Conservation (phyloP, 2,329 filamentous ascomycete species). For the Saccharata proteae region DNA sequence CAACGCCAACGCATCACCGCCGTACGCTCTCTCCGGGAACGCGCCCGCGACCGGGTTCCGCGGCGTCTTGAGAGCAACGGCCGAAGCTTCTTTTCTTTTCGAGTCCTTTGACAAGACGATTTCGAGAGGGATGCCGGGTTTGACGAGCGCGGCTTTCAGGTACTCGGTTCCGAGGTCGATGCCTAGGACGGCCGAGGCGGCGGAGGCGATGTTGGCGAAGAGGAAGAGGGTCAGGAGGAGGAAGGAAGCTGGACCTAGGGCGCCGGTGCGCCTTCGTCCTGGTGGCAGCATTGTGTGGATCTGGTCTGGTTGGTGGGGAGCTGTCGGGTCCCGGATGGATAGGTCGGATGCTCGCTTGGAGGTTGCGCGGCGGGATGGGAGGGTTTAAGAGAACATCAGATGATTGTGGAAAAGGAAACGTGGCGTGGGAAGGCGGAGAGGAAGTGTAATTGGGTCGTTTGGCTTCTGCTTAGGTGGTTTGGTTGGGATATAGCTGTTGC, state of each 20-base stretch:
- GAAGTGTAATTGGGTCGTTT: too few species aligned
- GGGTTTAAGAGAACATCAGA: too few species aligned
- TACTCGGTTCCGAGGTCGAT: constrained; percentile 94
- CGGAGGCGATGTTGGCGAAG: constrained; percentile 44
- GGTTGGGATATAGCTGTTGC: too few species aligned
- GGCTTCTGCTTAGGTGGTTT: too few species aligned
- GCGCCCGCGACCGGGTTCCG: constrained; percentile 37
- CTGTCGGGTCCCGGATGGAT: too few species aligned
- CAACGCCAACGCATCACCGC: constrained; percentile 80
- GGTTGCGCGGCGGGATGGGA: too few species aligned
- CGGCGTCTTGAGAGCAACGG: constrained; percentile 82
- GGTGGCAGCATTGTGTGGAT: constrained; percentile 33
- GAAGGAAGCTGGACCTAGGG: too few species aligned
- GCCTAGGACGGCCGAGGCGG: constrained; percentile 69
- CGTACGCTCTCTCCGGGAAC: constrained; percentile 85
- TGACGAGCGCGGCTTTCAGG: constrained; percentile 90
- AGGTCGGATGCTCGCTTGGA: background rate
- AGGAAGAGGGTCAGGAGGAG: constrained; percentile 42
- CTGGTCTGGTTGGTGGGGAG: constrained; percentile 9
- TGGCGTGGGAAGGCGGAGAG: too few species aligned
- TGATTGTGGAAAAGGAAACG: too few species aligned
- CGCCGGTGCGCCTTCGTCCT: constrained; percentile 29
- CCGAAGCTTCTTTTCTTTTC: constrained; percentile 84
- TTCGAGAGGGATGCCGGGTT: constrained; percentile 91
- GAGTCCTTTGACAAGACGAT: constrained; percentile 98